Conservation (phyloP, 2,329 filamentous ascomycete species). For the Pezicula rhizophila region DNA sequence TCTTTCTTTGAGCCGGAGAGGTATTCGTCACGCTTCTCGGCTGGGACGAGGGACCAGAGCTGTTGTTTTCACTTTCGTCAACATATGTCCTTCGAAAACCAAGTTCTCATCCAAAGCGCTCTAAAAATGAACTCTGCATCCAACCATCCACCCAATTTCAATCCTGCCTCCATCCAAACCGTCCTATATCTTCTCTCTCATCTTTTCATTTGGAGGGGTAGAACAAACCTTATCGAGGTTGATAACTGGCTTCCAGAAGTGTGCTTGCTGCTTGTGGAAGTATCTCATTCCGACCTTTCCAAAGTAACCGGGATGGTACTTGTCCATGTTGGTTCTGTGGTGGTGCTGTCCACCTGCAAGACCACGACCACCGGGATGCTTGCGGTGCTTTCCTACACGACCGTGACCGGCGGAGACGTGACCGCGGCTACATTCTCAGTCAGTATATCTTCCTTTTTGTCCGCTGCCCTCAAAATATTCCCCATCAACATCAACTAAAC, state of each 20-base stretch:
- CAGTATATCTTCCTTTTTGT: slow-evolving; percentile 18
- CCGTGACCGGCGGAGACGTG: slow-evolving; percentile 98
- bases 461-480: background rate
- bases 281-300: slow-evolving; percentile 93
- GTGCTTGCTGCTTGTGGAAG: slow-evolving; percentile 94
- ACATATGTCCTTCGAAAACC: slow-evolving; percentile 13
- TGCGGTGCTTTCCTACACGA: slow-evolving; percentile 98
- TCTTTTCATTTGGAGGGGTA: background rate
- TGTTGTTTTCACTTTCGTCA: slow-evolving; percentile 31
- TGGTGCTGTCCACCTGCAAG: slow-evolving; percentile 99
- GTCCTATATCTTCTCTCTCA: background rate
- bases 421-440: slow-evolving; percentile 64
- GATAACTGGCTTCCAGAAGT: slow-evolving; percentile 98
- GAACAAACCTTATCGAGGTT: slow-evolving; percentile 90
- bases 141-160: background rate
- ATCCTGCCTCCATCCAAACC: background rate
- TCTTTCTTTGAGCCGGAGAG: slow-evolving; percentile 73
- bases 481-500: background rate
- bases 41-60: slow-evolving; percentile 94
- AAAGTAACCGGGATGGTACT: slow-evolving; percentile 99
- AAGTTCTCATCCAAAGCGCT: background rate
- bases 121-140: background rate
- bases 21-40: slow-evolving; percentile 91
- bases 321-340: slow-evolving; percentile 86
- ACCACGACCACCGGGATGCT: slow-evolving; percentile 79